Evolutionary conservation across 1,139 yeast species (phyloP), one percentile per base, ranked within the genome.

Genomic region (Candida labiduridarum): DNA sequence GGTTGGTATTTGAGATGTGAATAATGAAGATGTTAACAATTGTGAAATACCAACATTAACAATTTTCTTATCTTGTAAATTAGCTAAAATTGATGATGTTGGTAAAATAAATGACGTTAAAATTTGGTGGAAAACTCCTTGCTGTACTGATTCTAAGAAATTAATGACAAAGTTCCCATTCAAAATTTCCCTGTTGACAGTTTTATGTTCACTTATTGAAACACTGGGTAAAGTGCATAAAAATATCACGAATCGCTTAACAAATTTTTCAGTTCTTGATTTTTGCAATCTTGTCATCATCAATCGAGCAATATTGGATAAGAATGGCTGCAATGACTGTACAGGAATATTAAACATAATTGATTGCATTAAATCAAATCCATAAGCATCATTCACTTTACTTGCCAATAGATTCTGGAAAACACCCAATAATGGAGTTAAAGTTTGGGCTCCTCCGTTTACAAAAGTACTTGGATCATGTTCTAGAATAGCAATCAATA

Each of bases 341-440:
- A 82, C 59, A 6, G 90, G 84, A 42, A 91, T 71, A 53, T 79
- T 72, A 45, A 83, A 64, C 49, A 92, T 67, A 44, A 95, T 83
- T 8, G 80, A 73, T 64, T 89, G 94, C 45, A 95, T 70, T 44
- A 95, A 72, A 52, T 94, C 97, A 64, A 95, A 87, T 2, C 98
- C 98, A 61, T 84, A 80, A 39, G 71, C 69, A 59, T 94, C 98
- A 61, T 90, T 87, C 15, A 83, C 80, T 60, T 87, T 88, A 0
- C 97, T 89, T 1, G 97, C 84, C 49, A 94, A 83, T 55, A 95
- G 76, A 64, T 92, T 91, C 71, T 95, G 99, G 76, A 90, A 95
- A n/a, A 95, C 96, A 44, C 99, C 99, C 48, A 95, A 74, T 38
- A 95, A 80, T 3, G 98, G 96, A 34, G 87, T 81, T 49, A 92